phyloP scores from a whole-genome alignment of 2,329 filamentous ascomycete species.

The Fusarium verticillioides region DNA sequence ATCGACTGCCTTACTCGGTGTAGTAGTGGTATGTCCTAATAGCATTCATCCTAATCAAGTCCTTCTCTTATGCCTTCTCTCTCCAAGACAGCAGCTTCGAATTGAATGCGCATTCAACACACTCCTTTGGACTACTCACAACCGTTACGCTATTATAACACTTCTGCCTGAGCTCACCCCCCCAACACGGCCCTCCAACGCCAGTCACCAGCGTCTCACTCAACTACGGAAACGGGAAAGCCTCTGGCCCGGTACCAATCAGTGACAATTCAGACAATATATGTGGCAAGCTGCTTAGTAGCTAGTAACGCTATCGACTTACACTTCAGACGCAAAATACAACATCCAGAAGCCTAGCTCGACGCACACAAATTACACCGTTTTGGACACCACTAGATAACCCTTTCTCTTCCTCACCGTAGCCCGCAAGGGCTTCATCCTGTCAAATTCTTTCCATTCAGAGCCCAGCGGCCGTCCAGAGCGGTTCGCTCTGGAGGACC shows the following conservation, averaged over 20 bases:
- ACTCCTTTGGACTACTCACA: slow-evolving; percentile 40
- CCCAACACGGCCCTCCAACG: slow-evolving; percentile 40
- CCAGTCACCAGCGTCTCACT: slow-evolving; percentile 39
- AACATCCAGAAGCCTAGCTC: slow-evolving; percentile 33
- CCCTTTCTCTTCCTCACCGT: slow-evolving; percentile 50
- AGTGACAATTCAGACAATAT: slow-evolving; percentile 35
- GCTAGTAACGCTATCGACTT: slow-evolving; percentile 43
- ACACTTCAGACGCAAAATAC: slow-evolving; percentile 39
- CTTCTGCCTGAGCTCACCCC: slow-evolving; percentile 37
- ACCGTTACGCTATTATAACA: slow-evolving; percentile 37
- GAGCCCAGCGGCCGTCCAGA: slow-evolving; percentile 76
- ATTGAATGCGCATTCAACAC: slow-evolving; percentile 36
- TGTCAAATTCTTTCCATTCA: slow-evolving; percentile 69
- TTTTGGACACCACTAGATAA: slow-evolving; percentile 40
- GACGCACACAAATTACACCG: slow-evolving; percentile 43
- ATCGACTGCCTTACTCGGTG: slow-evolving; percentile 12
- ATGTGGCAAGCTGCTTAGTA: slow-evolving; percentile 43
- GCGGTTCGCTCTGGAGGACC: slow-evolving; percentile 81
- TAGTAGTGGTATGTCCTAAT: slow-evolving; percentile 24
- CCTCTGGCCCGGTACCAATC: slow-evolving; percentile 41
- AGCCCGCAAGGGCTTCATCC: slow-evolving; percentile 65
- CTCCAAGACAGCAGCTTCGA: slow-evolving; percentile 26
- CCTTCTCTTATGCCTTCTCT: slow-evolving; percentile 35
- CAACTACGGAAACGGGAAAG: slow-evolving; percentile 46
- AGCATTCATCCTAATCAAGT: slow-evolving; percentile 28